Base-by-base conservation (phyloP, 495 filamentous ascomycete species). In the Aspergillus leporis region DNA sequence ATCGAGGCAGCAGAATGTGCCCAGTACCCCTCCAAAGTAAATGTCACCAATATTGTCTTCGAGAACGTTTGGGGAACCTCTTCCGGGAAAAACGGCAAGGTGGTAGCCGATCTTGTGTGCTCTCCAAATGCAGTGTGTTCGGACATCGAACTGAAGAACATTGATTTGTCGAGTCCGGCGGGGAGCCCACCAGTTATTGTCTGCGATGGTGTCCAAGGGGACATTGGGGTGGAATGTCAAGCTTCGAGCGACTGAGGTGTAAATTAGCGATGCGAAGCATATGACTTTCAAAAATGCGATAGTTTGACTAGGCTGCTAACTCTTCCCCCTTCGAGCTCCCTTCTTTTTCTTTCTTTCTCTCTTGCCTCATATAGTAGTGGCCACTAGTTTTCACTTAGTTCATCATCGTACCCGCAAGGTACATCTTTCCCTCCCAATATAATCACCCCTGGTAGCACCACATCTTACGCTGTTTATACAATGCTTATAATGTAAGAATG, bases 1-100 rank as follows among this genome's bases (percentile, higher is more conserved):
- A 71, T 84, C 31, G 75, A 81, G 54, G n/a, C 61, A 3, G 72
- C 74, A 19, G 76, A 77, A 9, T 85, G 82, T 64, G 70, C 77
- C 0, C 30, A 62, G 7, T 77, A 82, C 61, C 82, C 83, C 0
- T 84, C 82, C 2, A 67, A 69, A 19, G 80, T 84, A 45, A 81
- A 85, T 64, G 70, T 86, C 58, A 83, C 78, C 34, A 77, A 83
- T 64, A 74, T 86, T 56, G 57, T 63, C 0, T 84, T 86, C 52
- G 72, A 83, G 59, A 84, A 83, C 53, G 75, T 85, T 55, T 74
- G 72, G n/a, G 83, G 82, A 5, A 80, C 74, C 4, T 79, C 77
- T 3, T 80, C 78, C 12, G 83, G 83, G 0, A 75, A 75, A 30
- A 69, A 81, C 38, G 80, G 79, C 10, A 63, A 72, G 19, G 76